phyloP scores from a whole-genome alignment of 2,329 filamentous ascomycete species.

The Diaporthe sp. region DNA sequence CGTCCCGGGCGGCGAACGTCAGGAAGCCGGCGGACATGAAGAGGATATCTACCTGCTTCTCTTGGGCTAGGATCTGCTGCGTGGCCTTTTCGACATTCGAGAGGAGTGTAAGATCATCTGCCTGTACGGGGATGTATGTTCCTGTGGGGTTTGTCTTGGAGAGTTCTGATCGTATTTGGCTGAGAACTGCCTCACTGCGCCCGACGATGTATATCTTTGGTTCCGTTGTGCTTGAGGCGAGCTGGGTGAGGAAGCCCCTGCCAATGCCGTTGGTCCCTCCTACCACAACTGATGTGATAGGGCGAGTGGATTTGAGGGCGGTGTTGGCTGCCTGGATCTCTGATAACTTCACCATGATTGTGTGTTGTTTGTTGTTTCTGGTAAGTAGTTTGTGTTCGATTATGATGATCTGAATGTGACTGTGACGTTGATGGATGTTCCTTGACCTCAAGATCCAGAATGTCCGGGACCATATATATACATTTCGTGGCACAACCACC shows the following conservation, averaged over 20 bases:
- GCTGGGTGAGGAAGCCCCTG: slow-evolving; percentile 51
- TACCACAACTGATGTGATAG: slow-evolving; percentile 42
- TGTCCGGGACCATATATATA: not conserved
- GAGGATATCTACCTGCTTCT: slow-evolving; percentile 49
- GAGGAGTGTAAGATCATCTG: slow-evolving; percentile 49
- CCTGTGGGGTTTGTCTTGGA: slow-evolving; percentile 48
- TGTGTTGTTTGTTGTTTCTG: not conserved
- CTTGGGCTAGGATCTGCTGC: slow-evolving; percentile 41
- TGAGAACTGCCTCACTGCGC: slow-evolving; percentile 43
- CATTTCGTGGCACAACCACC: not conserved
- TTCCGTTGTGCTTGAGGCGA: slow-evolving; percentile 46
- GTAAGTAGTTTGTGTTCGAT: not conserved
- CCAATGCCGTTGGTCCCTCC: slow-evolving; percentile 61
- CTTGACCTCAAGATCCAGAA: not conserved
- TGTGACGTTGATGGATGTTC: not conserved
- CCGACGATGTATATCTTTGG: slow-evolving; percentile 58
- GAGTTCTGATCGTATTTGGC: slow-evolving; percentile 48
- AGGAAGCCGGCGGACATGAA: slow-evolving; percentile 50
- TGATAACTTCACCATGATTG: slow-evolving; percentile 3
- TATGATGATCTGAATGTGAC: not conserved
- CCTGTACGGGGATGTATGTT: slow-evolving; percentile 52
- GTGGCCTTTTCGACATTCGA: slow-evolving; percentile 46
- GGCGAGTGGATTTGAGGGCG: slow-evolving; percentile 24
- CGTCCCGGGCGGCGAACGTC: slow-evolving; percentile 47
- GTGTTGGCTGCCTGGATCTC: not conserved